phyloP scores from a whole-genome alignment of 495 filamentous ascomycete genomes.

The Saxophila tyrrhenica region DNA sequence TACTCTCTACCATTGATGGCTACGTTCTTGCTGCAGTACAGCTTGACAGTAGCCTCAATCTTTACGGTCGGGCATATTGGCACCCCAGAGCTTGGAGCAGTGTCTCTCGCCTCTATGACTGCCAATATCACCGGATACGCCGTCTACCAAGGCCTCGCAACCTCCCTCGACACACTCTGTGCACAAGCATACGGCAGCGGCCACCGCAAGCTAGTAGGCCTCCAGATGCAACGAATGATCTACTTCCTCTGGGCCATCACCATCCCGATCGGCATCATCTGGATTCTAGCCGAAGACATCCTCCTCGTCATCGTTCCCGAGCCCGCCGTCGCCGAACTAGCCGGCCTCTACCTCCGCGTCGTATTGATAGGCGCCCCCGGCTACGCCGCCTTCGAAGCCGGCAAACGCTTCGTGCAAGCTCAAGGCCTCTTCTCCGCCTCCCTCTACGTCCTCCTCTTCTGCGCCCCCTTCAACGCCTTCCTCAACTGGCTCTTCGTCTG shows the following conservation, averaged over 20 bases:
- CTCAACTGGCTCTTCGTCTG: constrained; percentile 24
- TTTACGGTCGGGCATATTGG: constrained; percentile 22
- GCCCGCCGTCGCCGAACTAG: constrained; percentile 15
- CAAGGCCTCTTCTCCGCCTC: constrained; percentile 23
- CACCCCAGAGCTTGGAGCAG: constrained; percentile 22
- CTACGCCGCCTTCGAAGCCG: constrained; percentile 23
- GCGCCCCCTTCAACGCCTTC: constrained; percentile 20
- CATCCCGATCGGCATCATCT: constrained; percentile 21
- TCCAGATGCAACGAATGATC: constrained; percentile 25
- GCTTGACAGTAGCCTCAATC: constrained; percentile 17
- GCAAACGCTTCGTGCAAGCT: constrained; percentile 25
- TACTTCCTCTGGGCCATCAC: constrained; percentile 19
- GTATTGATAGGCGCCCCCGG: constrained; percentile 19
- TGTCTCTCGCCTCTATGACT: constrained; percentile 19
- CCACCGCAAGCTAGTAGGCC: constrained; percentile 18
- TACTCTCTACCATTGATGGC: constrained; percentile 15
- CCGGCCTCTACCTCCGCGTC: constrained; percentile 19
- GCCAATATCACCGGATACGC: constrained; percentile 25
- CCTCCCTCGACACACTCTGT: constrained; percentile 23
- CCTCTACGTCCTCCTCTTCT: constrained; percentile 19
- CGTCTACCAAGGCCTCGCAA: constrained; percentile 24
- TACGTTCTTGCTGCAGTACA: constrained; percentile 22
- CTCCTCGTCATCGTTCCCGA: constrained; percentile 19
- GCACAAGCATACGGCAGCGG: constrained; percentile 26
- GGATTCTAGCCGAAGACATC: constrained; percentile 27